Conservation (phyloP, 2,329 filamentous ascomycete species). For the Microcyclospora tardicrescens region DNA sequence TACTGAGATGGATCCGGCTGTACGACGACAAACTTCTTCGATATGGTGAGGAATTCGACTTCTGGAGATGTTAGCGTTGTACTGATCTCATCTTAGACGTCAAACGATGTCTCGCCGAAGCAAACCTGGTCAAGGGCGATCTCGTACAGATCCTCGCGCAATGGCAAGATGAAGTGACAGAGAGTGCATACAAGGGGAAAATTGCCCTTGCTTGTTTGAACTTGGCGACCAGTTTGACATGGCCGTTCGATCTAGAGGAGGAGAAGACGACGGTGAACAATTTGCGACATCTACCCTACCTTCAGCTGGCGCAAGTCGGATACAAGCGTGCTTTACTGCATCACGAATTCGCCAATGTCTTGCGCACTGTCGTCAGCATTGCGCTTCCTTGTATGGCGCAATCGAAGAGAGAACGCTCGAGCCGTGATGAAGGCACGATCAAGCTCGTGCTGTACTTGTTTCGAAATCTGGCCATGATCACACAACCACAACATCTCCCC, state of each 20-base stretch:
- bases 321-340: conserved; percentile 88
- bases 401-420: conserved; percentile 58
- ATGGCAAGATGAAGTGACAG: conserved; percentile 61
- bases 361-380: conserved; percentile 68
- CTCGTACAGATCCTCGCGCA: conserved; percentile 75
- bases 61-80: not conserved
- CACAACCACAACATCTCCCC: conserved; percentile 56
- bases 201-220: conserved; percentile 79
- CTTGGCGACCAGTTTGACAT: conserved; percentile 81
- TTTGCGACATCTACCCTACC: conserved; percentile 76
- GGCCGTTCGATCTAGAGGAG: conserved; percentile 72
- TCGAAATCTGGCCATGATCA: conserved; percentile 77
- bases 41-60: not conserved
- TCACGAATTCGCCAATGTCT: conserved; percentile 61
- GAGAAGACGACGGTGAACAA: conserved; percentile 84
- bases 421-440: conserved; percentile 81
- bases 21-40: conserved; percentile 2
- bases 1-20: conserved; percentile 89
- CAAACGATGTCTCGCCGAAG: conserved; percentile 78
- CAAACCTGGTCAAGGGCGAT: conserved; percentile 83
- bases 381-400: conserved; percentile 78
- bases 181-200: conserved; percentile 64
- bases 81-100: conserved; percentile 50
- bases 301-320: conserved; percentile 72
- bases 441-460: conserved; percentile 81